A percentile compares a stretch with the other conserved stretches of the same genome.
These are phyloP conservation scores for Themeda triandra DNA, from an alignment of 176 grass and related monocot species.

Conservation along the genomic window DNA sequence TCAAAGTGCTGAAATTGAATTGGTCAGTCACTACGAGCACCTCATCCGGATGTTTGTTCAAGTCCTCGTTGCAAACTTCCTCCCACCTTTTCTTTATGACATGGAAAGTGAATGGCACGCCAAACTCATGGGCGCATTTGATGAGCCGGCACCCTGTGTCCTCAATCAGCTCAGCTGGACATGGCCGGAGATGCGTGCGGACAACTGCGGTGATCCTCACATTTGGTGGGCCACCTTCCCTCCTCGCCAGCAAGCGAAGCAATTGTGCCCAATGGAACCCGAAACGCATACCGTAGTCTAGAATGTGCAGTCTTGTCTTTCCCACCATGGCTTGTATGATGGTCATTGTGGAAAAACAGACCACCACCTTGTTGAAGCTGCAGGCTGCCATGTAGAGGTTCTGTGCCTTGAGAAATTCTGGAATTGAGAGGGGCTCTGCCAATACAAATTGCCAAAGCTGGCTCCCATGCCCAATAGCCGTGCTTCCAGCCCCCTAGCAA, in stretches of 20 bases:
- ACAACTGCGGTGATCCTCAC: constrained; percentile 40
- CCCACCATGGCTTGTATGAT: constrained; percentile 14
- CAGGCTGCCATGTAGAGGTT: constrained; percentile 34
- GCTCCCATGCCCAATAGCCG: constrained; percentile 46
- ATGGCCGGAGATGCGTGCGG: not conserved
- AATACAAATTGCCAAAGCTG: constrained; percentile 21
- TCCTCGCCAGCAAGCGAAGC: not conserved
- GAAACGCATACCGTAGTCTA: constrained; percentile 27
- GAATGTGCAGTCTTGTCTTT: constrained; percentile 31
- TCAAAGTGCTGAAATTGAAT: constrained; percentile 5
- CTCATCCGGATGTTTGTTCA: constrained; percentile 24
- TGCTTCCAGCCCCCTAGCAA: constrained; percentile 51
- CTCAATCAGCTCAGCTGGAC: constrained; percentile 24
- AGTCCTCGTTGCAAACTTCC: not conserved
- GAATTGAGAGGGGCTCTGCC: not conserved
- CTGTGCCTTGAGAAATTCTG: constrained; percentile 29
- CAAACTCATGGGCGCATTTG: constrained; percentile 21
- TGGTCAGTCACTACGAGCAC: constrained; percentile 33
- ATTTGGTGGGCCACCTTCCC: constrained; percentile 29
- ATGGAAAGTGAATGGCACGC: constrained; percentile 41
- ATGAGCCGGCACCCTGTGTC: constrained; percentile 30
- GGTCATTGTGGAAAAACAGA: constrained; percentile 1
- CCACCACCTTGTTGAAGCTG: not conserved
- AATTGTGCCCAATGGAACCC: constrained; percentile 43
- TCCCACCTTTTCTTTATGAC: constrained; percentile 31